Base-by-base conservation (phyloP, 202 grass and related monocot species). In the Elaeis oleifera region DNA sequence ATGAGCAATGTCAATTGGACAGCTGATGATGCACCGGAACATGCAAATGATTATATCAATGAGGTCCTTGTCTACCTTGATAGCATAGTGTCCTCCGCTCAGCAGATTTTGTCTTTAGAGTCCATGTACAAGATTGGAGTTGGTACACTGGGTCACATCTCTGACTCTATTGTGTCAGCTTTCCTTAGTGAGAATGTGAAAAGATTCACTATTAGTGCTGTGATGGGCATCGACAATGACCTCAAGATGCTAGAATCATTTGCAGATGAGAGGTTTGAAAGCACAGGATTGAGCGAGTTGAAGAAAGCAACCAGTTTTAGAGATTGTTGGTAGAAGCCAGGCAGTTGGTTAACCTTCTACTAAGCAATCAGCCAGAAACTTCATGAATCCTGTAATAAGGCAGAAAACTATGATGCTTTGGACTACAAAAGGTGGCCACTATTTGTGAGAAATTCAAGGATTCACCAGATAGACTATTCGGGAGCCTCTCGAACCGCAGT, bases 311-410 rank as follows among this genome's bases (percentile, higher is more conserved):
- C 68, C 9, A 89, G 72, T 24, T 97, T 97, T 26, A 79, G 59
- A 31, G 88, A 91, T 67, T 86, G 88, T 55, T 91, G 63, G 88
- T 85, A 48, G 92, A 97, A 75, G 71, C 84, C 13, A 83, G 92
- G 74, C 92, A 97, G 71, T 71, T 97, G 0, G 53, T 91, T 26
- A 97, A 97, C 68, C 87, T 97, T 51, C 80, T 97, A 23, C 70
- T 91, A 27, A 91, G 92, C 74, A 97, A 86, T 76, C 88, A 91
- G 50, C 88, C 92, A 14, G 92, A 97, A 86, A 83, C 54, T 97
- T 91, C 58, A 84, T 91, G 84, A 97, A 97, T 73, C 88, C 92
- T 29, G 88, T 89, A 53, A 86, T 86, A 71, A 81, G 92, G 71
- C 76, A 73, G 82, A 88, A 75, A 97, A 86, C 74, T 97, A 91